Base-by-base conservation (phyloP, 2,329 filamentous ascomycete species). In the Fusarium sp. region DNA sequence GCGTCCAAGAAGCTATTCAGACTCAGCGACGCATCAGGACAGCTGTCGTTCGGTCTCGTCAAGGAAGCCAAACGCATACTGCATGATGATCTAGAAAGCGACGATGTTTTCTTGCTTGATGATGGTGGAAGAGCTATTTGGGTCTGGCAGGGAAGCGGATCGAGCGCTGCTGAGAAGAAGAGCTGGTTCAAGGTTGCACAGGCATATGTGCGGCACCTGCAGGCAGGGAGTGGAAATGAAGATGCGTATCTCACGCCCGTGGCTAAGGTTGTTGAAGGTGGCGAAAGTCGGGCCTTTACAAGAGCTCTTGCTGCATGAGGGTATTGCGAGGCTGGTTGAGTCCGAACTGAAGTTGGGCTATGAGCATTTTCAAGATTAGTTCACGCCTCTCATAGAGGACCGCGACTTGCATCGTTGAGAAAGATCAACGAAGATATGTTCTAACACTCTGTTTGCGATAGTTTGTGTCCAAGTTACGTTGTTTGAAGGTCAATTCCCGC, bases 81-180 rank as follows among this genome's bases (percentile, higher is more conserved):
- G 7, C 78, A 75, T 49, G 77, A 80, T 0, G 89, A 91, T 70
- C 80, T 92, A 11, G 85, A 90, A 68, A 84, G 84, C 44, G 83
- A 85, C 49, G 90, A 92, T 73, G 86, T 92, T 10, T 92, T 92
- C 75, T 78, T 93, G 25, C 83, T 91, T 25, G 86, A 88, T 66
- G 89, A 91, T 72, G 84, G 83, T 1, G 89, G 89, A 11, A 85
- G 79, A 56, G 81, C 81, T 12, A 82, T 92, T 38, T 93, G 90
- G 90, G 88, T 92, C 4, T 92, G 91, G 91, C 86, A 91, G 75
- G 91, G 91, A 2, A 79, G 81, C 5, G 82, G 83, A 3, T 89
- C 90, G 14, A 92, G 90, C 78, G 80, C 80, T 38, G 80, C 79
- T 3, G 91, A 92, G 80, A 90, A 85, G 78, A 84, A 87, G 10